phyloP scores from a whole-genome alignment of 73 alveolate species.

The Tetrahymena elliotti region DNA sequence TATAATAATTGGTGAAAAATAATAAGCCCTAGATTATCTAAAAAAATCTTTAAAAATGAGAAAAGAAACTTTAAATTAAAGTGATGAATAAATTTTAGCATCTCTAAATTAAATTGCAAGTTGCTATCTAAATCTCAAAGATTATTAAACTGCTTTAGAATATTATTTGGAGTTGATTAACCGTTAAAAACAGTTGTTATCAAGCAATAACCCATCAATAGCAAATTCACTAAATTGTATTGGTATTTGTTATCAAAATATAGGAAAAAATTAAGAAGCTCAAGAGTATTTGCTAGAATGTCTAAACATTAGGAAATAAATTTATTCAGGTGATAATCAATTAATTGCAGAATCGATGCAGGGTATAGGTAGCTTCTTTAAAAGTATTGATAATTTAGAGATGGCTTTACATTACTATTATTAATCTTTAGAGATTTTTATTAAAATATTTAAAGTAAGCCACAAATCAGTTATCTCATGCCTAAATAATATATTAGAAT shows the following conservation, averaged over 20 bases:
- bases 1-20: no score
- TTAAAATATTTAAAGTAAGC: no score
- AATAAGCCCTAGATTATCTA: no score
- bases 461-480: no score
- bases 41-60: no score
- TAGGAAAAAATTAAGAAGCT: not conserved
- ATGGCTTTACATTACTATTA: no score
- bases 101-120: not conserved
- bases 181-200: no score
- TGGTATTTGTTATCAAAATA: not conserved
- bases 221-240: not conserved
- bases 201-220: not conserved
- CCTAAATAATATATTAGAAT: no score
- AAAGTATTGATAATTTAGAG: not conserved
- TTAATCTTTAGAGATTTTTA: no score
- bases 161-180: not conserved
- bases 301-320: not conserved
- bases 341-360: not conserved
- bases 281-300: not conserved
- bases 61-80: no score
- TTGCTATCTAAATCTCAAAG: not conserved
- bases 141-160: not conserved
- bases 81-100: no score
- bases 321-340: not conserved
- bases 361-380: not conserved